phyloP scores from a whole-genome alignment of 768 basidiomycete species.

The Phlegmacium glaucopus region DNA sequence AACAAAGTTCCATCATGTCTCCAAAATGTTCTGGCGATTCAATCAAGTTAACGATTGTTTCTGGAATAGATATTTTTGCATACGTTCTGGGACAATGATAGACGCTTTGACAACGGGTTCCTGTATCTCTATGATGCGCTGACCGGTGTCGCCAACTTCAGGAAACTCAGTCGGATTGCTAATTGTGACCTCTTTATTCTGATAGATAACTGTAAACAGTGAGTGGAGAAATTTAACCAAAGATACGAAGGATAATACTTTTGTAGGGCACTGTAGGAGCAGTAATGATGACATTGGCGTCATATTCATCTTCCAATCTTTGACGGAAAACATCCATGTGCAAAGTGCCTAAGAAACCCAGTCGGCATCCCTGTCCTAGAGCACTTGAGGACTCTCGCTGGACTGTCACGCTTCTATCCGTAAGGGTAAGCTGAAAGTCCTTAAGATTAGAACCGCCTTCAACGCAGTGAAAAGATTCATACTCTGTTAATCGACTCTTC shows the following conservation, averaged over 20 bases:
- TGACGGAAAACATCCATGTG: conserved; percentile 98
- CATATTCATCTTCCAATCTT: conserved; percentile 94
- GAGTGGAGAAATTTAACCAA: conserved; percentile 4
- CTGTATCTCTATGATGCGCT: conserved; percentile 71
- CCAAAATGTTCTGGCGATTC: conserved; percentile 75
- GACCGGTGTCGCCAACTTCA: conserved; percentile 61
- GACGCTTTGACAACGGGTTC: conserved; percentile 93
- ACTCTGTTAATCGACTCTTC: conserved; percentile 95
- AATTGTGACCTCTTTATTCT: conserved; percentile 57
- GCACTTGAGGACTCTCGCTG: conserved; percentile 93
- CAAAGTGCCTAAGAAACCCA: conserved; percentile 93
- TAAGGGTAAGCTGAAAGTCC: conserved; percentile 63
- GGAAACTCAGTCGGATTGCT: conserved; percentile 98
- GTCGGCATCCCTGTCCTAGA: conserved; percentile 89
- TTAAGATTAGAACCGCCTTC: conserved; percentile 9
- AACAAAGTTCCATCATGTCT: conserved; percentile 94
- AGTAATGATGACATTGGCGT: conserved; percentile 92
- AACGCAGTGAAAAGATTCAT: conserved; percentile 19
- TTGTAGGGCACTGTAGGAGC: conserved; percentile 96
- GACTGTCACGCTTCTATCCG: conserved; percentile 85
- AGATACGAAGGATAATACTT: conserved; percentile 36
- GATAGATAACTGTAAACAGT: conserved; percentile 63
- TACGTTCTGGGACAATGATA: conserved; percentile 93
- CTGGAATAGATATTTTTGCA: background rate
- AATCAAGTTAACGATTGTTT: background rate